Evolutionary conservation across 768 basidiomycete genomes (phyloP), one percentile per base, ranked within the genome.

Genomic region (Mycena galericulata): DNA sequence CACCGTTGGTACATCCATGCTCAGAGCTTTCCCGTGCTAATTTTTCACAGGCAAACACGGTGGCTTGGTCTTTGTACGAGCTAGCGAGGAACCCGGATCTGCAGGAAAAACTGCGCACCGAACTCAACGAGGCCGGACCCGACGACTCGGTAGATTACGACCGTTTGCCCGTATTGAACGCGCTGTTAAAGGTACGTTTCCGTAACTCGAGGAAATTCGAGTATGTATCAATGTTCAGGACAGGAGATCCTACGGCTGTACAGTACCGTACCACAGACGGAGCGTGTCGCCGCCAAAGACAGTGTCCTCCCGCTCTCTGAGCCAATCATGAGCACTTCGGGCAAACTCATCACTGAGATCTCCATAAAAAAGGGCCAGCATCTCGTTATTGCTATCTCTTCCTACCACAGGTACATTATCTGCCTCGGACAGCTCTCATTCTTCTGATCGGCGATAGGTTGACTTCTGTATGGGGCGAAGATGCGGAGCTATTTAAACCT

Each of bases 241-340:
- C 18, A 69, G 68, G 68, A 69, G 38, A 55, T 69, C 36, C 53
- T 69, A 4, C 68, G 68, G 15, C 63, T 69, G 20, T 69, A 69
- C 18, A 69, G 68, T 22, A 69, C 68, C 14, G 68, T 69, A 7
- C 68, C 68, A 5, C 68, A 69, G 46, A 69, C 68, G 45, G 68
- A 69, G 45, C 68, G 68, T 26, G 68, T 69, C 34, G 81, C 88
- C 2, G 74, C 72, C 3, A 77, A 80, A 50, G 90, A 92, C 68
- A 87, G 90, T 62, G 79, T 84, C 49, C 74, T 92, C 24, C 89
- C 91, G 2, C 83, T 92, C 12, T 82, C 84, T 11, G 84, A 78
- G 53, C 86, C 89, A 22, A 82, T 90, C 41, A 81, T 72, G 15
- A 85, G 83, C 5, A 72, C 74, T 18, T 80, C 81, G 1, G 89